A percentile compares a stretch with the other conserved stretches of the same genome.
These are phyloP conservation scores for Coprinopsis strossmayeri DNA, from an alignment of 768 basidiomycete species.

Conservation along the genomic window DNA sequence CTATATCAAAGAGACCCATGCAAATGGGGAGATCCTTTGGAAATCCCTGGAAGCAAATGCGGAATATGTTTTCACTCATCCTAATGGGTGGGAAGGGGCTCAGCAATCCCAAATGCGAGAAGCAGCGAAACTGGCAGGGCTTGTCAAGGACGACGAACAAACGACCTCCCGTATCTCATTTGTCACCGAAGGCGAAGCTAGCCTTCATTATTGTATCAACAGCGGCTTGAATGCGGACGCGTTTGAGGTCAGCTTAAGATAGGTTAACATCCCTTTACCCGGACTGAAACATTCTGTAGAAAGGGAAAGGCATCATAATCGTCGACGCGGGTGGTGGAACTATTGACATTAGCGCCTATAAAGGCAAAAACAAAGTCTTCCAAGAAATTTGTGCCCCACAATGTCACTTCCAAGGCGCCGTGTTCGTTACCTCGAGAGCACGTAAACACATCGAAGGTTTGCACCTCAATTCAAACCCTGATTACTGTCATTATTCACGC, in stretches of 20 bases:
- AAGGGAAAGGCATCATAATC: constrained; percentile 38
- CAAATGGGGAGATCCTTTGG: constrained; percentile 37
- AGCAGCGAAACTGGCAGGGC: constrained; percentile 44
- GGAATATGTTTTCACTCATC: constrained; percentile 48
- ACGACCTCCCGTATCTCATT: constrained; percentile 38
- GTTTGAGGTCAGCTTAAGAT: constrained; percentile 16
- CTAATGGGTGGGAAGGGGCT: constrained; percentile 54
- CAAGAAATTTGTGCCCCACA: constrained; percentile 37
- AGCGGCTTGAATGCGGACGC: constrained; percentile 32
- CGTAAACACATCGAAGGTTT: constrained; percentile 26
- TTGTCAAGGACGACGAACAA: constrained; percentile 31
- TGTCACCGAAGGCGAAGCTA: constrained; percentile 56
- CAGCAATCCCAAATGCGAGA: constrained; percentile 48
- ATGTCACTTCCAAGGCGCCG: constrained; percentile 41
- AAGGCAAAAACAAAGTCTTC: constrained; percentile 18
- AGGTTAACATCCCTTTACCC: too few species aligned
- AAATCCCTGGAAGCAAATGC: constrained; percentile 31
- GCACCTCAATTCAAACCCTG: background rate
- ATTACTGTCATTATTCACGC: background rate
- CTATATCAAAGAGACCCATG: constrained; percentile 42
- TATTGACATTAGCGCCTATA: constrained; percentile 45
- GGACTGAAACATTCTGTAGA: constrained; percentile 24
- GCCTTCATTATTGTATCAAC: constrained; percentile 44
- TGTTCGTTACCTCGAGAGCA: constrained; percentile 38
- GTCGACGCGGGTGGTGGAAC: constrained; percentile 59